Evolutionary conservation across 129 eudicot species (phyloP).

Genomic region (Flaveria robusta): DNA sequence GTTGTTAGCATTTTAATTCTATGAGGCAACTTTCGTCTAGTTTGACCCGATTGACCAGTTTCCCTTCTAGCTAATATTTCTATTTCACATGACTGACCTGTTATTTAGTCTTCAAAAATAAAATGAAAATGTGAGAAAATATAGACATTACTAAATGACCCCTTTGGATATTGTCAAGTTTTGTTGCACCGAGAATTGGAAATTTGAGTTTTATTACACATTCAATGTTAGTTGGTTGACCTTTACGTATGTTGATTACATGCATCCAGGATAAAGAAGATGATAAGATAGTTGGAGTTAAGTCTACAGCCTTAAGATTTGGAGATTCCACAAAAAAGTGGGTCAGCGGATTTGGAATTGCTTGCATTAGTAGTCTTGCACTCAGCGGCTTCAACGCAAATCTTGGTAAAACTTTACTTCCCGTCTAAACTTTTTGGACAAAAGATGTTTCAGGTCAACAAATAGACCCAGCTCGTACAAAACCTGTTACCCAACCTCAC

Average conservation of each 20-base stretch:
- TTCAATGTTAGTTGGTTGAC: constrained; percentile 1
- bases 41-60: too few relatives aligned
- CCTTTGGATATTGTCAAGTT: not conserved
- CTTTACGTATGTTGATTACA: not conserved
- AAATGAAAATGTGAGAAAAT: not conserved
- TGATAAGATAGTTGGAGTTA: constrained; percentile 78
- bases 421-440: not conserved
- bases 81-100: not conserved
- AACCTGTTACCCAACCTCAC: not conserved
- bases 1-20: too few relatives aligned
- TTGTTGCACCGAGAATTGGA: not conserved
- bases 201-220: constrained; percentile 4
- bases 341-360: constrained; percentile 69
- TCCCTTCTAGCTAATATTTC: too few relatives aligned
- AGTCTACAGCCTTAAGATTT: constrained; percentile 84
- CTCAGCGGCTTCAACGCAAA: constrained; percentile 73
- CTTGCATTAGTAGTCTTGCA: constrained; percentile 72
- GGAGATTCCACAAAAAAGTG: constrained; percentile 80
- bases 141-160: not conserved
- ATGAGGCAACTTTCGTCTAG: too few relatives aligned
- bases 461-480: not conserved
- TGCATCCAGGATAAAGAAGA: constrained; percentile 79
- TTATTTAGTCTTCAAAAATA: not conserved
- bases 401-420: constrained; percentile 51
- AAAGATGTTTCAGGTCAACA: not conserved